A percentile compares a stretch with the other conserved stretches of the same genome.
phyloP scores from a whole-genome alignment of 1,284 basidiomycete genomes.

The Paramarasmius palmivorus region DNA sequence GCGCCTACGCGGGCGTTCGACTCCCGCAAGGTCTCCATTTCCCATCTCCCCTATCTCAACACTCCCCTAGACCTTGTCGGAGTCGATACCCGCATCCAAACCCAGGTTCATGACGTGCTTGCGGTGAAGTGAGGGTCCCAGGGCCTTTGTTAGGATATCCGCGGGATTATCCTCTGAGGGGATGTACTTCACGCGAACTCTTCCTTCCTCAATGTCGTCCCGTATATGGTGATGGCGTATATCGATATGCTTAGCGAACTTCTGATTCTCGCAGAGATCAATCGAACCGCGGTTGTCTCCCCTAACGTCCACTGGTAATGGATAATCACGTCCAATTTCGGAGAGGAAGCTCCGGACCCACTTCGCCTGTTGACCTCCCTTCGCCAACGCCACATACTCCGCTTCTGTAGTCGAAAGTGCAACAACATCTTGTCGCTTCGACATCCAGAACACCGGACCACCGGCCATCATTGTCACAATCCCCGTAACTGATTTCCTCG shows the following conservation, averaged over 20 bases:
- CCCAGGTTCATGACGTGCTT: neutral
- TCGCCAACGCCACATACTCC: conserved; percentile 34
- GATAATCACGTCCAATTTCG: conserved; percentile 23
- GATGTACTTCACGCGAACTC: conserved; percentile 10
- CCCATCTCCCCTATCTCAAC: neutral
- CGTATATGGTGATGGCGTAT: conserved; percentile 1
- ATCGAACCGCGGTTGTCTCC: conserved; percentile 40
- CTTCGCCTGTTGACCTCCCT: conserved; percentile 26
- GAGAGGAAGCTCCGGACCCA: conserved; percentile 32
- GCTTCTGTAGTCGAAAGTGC: conserved; percentile 36
- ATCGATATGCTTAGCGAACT: conserved; percentile 9
- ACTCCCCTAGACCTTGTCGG: conserved; percentile 10
- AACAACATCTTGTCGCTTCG: conserved; percentile 29
- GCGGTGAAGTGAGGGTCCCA: neutral
- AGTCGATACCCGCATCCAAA: neutral
- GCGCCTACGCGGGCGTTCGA: too few species aligned
- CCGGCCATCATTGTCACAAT: conserved; percentile 31
- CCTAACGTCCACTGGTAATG: conserved; percentile 23
- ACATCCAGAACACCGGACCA: conserved; percentile 31
- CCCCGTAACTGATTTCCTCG: conserved; percentile 28
- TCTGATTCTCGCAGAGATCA: conserved; percentile 4
- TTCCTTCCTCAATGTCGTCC: conserved; percentile 11
- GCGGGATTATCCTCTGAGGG: conserved; percentile 18
- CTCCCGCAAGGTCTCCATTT: neutral
- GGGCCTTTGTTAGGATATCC: conserved; percentile 21